These are phyloP conservation scores for Phialophora verrucosa DNA, from an alignment of 2,329 filamentous ascomycete species.

Conservation along the genomic window DNA sequence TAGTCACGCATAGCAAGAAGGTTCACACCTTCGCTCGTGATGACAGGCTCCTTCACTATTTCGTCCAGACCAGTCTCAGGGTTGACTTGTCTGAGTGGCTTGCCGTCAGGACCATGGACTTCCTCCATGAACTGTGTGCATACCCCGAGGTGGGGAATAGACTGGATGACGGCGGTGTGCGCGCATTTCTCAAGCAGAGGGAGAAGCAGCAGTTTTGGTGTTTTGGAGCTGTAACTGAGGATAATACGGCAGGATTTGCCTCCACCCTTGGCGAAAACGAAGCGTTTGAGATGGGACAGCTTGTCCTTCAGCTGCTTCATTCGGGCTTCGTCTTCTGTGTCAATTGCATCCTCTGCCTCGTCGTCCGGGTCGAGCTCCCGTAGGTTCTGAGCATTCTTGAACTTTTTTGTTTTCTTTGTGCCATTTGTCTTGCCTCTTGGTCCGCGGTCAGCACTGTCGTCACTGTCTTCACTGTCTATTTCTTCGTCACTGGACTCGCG, in stretches of 20 bases:
- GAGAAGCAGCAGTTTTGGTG: constrained; percentile 91
- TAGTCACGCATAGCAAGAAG: constrained; percentile 89
- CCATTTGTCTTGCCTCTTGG: constrained; percentile 20
- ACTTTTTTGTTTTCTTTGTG: constrained; percentile 21
- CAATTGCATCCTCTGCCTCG: constrained; percentile 43
- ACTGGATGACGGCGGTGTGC: constrained; percentile 80
- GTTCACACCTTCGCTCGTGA: constrained; percentile 82
- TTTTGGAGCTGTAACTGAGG: constrained; percentile 77
- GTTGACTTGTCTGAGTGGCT: constrained; percentile 52
- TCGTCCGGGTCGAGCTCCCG: constrained; percentile 38
- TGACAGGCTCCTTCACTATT: constrained; percentile 53
- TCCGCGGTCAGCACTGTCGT: constrained; percentile 6
- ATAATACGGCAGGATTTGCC: constrained; percentile 81
- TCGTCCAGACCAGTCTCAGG: constrained; percentile 56
- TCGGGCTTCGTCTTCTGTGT: constrained; percentile 57
- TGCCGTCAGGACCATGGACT: constrained; percentile 54
- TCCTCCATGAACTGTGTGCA: constrained; percentile 73
- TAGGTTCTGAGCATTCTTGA: constrained; percentile 29
- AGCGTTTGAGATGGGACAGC: constrained; percentile 71
- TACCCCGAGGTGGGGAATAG: constrained; percentile 75
- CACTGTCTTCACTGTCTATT: no score
- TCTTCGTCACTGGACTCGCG: constrained; percentile 53
- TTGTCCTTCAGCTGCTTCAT: constrained; percentile 68
- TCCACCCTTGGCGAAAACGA: constrained; percentile 76
- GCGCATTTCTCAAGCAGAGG: constrained; percentile 84